phyloP scores from a whole-genome alignment of 208 protist species.

The Naegleria gruberi region DNA sequence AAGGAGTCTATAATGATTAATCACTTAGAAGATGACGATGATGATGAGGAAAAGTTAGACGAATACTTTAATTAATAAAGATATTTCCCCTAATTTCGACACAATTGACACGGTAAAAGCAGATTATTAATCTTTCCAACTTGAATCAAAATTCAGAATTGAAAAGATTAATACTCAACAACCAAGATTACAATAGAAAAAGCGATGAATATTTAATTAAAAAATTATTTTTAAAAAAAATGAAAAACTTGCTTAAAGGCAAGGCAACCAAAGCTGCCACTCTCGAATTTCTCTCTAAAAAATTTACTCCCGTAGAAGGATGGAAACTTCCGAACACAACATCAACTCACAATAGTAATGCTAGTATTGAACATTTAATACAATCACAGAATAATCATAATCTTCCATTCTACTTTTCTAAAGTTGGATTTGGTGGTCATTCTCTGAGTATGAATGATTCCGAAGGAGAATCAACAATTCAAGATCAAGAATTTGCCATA shows the following conservation, averaged over 20 bases:
- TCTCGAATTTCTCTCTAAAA: background rate
- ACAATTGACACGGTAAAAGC: too few species aligned
- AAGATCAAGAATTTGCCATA: background rate
- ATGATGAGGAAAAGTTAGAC: background rate
- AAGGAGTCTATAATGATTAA: background rate
- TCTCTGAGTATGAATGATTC: background rate
- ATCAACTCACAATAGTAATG: background rate
- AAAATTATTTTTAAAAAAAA: background rate
- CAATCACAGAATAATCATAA: background rate
- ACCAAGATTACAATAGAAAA: too few species aligned
- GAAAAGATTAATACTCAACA: too few species aligned
- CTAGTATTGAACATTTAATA: background rate
- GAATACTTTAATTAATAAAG: background rate
- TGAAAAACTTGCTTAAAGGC: background rate
- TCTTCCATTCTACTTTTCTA: background rate
- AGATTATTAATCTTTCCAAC: too few species aligned
- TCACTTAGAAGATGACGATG: background rate
- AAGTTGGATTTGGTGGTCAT: background rate
- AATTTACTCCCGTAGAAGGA: background rate
- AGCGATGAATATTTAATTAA: too few species aligned
- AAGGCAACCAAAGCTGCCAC: background rate
- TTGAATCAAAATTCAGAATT: too few species aligned
- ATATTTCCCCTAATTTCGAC: too few species aligned
- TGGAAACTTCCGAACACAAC: background rate
- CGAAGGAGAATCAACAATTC: background rate